These are phyloP conservation scores for Tuber indicum DNA, from an alignment of 495 filamentous ascomycete genomes.

Conservation along the genomic window DNA sequence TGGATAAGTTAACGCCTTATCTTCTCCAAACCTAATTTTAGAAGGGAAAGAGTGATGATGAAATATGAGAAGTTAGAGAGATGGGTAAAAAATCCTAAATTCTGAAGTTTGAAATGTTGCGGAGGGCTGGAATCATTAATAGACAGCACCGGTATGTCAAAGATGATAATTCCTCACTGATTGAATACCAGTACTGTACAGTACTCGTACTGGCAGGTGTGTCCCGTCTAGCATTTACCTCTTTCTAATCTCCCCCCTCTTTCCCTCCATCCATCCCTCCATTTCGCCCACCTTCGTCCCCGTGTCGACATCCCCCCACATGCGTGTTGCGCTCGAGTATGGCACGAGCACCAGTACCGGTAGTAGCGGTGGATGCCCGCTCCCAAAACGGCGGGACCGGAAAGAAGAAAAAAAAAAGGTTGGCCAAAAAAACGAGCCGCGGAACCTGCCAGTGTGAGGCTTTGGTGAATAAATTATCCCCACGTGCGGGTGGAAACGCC, in stretches of 20 bases:
- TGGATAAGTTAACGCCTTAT: not conserved
- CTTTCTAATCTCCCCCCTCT: not conserved
- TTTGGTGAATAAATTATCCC: not conserved
- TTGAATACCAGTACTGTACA: not conserved
- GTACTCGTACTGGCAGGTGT: no score
- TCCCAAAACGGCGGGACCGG: not conserved
- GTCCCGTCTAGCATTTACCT: not conserved
- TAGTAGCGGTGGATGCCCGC: not conserved
- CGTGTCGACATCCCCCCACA: not conserved
- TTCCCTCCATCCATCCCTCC: not conserved
- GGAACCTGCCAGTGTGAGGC: not conserved
- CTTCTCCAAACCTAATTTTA: not conserved
- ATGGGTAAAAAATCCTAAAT: not conserved
- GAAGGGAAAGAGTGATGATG: not conserved
- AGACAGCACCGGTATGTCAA: not conserved
- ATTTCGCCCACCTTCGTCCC: not conserved
- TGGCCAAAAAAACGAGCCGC: not conserved
- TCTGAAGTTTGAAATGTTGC: not conserved
- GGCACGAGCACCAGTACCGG: no score
- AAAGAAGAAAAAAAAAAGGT: not conserved
- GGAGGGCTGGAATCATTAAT: constrained; percentile 1
- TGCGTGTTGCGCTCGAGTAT: not conserved
- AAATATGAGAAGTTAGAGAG: not conserved
- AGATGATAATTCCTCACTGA: not conserved
- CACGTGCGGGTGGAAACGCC: not conserved